Conservation (phyloP, 2,329 filamentous ascomycete genomes). For the Periconia sp. region DNA sequence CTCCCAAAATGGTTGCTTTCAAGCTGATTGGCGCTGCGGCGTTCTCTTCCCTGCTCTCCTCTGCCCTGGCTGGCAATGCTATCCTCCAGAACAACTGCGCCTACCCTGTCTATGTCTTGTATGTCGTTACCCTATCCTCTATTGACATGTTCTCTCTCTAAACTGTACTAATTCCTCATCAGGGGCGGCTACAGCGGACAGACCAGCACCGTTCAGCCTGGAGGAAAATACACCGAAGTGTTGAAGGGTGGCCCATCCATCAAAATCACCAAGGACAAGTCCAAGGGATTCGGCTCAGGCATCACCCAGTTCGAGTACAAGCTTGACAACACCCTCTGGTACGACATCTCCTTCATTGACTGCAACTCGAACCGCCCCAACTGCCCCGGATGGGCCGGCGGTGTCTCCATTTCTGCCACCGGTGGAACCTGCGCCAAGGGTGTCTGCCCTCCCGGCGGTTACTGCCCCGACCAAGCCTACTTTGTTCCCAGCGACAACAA, state of each 20-base stretch:
- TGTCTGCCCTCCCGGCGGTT: slow-evolving; percentile 1
- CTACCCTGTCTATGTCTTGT: slow-evolving; percentile 9
- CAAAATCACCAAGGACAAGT: slow-evolving; percentile 10
- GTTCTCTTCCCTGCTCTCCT: slow-evolving; percentile 6
- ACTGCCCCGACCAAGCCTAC: slow-evolving; percentile 9
- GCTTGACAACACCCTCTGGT: slow-evolving; percentile 12
- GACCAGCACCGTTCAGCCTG: slow-evolving; percentile 2
- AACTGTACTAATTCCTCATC: neutral
- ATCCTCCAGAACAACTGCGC: slow-evolving; percentile 13
- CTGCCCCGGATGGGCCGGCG: slow-evolving; percentile 12
- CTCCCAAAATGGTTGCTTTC: slow-evolving; percentile 8
- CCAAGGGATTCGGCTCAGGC: slow-evolving; percentile 3
- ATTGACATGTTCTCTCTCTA: neutral
- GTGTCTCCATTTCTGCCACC: slow-evolving; percentile 6
- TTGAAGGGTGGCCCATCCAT: slow-evolving; percentile 5
- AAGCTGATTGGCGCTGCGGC: slow-evolving; percentile 8
- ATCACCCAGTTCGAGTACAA: slow-evolving; percentile 19
- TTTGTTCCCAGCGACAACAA: slow-evolving; percentile 8
- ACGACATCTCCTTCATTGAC: slow-evolving; percentile 18
- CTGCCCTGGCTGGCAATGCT: slow-evolving; percentile 8
- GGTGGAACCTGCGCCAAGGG: slow-evolving; percentile 4
- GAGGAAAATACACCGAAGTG: slow-evolving; percentile 1
- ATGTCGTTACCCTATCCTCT: neutral
- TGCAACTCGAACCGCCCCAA: slow-evolving; percentile 7
- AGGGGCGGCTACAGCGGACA: slow-evolving; percentile 4